Base-by-base conservation (phyloP, 2,329 filamentous ascomycete genomes). In the Saccharata proteae region DNA sequence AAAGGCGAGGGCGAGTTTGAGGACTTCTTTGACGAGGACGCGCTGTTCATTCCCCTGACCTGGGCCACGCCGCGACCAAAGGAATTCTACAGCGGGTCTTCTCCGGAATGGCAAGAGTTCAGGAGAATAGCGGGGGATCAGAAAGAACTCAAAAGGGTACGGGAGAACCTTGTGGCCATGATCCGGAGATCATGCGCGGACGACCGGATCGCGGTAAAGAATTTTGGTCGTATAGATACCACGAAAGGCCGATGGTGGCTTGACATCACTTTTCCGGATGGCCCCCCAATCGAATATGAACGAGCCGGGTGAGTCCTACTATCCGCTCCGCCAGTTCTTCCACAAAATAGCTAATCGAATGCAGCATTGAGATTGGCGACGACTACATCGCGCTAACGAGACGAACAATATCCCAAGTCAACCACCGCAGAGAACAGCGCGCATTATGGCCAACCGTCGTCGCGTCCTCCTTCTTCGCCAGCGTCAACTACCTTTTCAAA, bases 91-190 rank as follows among this genome's bases (percentile, higher is more conserved):
- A 61, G 55, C 41, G 62, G 59, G 15, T 60, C 56, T n/a, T 65
- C 69, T 51, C 63, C 64, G 3, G 65, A 69, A 40, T 68, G 64
- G 65, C 58, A 66, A 42, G 62, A 61, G 32, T 69, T 65, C 34
- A 46, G 57, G 26, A 59, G 56, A 30, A 40, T 68, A 11, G 51
- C 59, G 5, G 53, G 49, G n/a, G 59, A 69, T 40, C 47, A 48
- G 16, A 29, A 51, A 17, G 48, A 55, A 34, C 46, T 58, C 12
- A 45, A 53, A 14, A 24, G 24, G 14, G 28, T 33, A 9, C 31
- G 31, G 17, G 49, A 47, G 10, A 54, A 61, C 34, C 45, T 65
- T 11, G 49, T 55, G 4, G 37, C 44, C 11, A 34, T 53, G 6
- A 45, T 64, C 8, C 56, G 51, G 29, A 41, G 40, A 1, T 29